Evolutionary conservation across 2,329 filamentous ascomycete species (phyloP).

Genomic region (Boeremia exigua): DNA sequence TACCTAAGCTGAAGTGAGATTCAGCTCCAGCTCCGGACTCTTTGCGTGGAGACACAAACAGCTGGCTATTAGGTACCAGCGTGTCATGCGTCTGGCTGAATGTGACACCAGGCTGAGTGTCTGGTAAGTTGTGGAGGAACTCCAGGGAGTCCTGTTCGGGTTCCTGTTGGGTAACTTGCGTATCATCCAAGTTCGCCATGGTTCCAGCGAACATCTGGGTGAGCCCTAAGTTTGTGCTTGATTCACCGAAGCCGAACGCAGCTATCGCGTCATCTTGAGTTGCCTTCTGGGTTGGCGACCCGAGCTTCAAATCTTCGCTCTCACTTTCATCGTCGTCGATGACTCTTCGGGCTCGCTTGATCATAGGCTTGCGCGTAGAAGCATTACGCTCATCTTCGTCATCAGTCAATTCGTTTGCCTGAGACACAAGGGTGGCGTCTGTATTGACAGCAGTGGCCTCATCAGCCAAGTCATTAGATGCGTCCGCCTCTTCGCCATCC

Average conservation of each 20-base stretch:
- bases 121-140: conserved; percentile 59
- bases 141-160: conserved; percentile 58
- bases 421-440: conserved; percentile 17
- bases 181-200: conserved; percentile 68
- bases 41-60: conserved; percentile 36
- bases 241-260: conserved; percentile 49
- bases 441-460: conserved; percentile 51
- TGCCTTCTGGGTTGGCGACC: conserved; percentile 29
- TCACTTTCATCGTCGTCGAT: conserved; percentile 67
- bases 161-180: conserved; percentile 43
- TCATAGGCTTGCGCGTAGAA: conserved; percentile 58
- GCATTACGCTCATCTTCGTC: conserved; percentile 55
- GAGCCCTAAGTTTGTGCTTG: conserved; percentile 65
- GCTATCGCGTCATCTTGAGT: conserved; percentile 43
- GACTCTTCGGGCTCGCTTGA: conserved; percentile 59
- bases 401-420: conserved; percentile 48
- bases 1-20: conserved; percentile 39
- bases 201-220: conserved; percentile 93
- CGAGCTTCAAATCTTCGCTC: conserved; percentile 20
- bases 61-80: conserved; percentile 64
- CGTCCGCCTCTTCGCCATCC: conserved; percentile 6
- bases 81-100: conserved; percentile 67
- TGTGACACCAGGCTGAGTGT: conserved; percentile 61
- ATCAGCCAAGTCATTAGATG: conserved; percentile 33
- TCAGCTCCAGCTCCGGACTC: conserved; percentile 24